Conservation (phyloP, 495 filamentous ascomycete genomes). For the Cercophora samala region DNA sequence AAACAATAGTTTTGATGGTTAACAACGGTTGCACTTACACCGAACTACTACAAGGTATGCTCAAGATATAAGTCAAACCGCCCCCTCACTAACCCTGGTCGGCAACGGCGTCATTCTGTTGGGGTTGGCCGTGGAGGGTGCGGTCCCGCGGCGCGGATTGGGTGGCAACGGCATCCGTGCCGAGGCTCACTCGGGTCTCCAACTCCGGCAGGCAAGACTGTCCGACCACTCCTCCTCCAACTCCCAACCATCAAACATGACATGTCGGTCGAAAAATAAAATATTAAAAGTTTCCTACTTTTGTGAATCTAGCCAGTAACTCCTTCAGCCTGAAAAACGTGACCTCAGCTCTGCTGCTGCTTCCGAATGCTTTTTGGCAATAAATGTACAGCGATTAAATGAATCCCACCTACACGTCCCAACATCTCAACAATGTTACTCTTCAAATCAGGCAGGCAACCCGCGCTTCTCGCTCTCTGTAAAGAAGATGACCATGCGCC, state of each 20-base stretch:
- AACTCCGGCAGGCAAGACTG: constrained; percentile 11
- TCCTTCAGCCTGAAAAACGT: neutral
- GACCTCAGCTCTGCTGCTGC: neutral
- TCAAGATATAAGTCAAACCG: neutral
- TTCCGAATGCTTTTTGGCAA: neutral
- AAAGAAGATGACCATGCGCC: constrained; percentile 98
- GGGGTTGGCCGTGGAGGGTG: constrained; percentile 8
- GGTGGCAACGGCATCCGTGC: constrained; percentile 5
- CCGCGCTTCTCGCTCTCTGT: constrained; percentile 93
- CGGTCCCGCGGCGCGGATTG: constrained; percentile 2
- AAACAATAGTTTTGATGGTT: neutral
- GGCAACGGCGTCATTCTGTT: constrained; percentile 11
- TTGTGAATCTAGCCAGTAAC: neutral
- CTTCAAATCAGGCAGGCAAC: constrained; percentile 58
- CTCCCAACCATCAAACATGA: neutral
- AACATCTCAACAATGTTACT: neutral
- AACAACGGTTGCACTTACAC: neutral
- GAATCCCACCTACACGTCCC: neutral
- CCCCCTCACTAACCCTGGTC: neutral
- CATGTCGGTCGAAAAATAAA: neutral
- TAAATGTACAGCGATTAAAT: neutral
- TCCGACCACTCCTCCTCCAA: neutral
- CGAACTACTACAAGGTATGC: neutral
- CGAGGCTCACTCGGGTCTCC: constrained; percentile 18
- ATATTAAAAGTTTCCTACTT: neutral